These are phyloP conservation scores for Irineochytrium annulatum DNA, from an alignment of 192 early-diverging fungal species.

Conservation along the genomic window DNA sequence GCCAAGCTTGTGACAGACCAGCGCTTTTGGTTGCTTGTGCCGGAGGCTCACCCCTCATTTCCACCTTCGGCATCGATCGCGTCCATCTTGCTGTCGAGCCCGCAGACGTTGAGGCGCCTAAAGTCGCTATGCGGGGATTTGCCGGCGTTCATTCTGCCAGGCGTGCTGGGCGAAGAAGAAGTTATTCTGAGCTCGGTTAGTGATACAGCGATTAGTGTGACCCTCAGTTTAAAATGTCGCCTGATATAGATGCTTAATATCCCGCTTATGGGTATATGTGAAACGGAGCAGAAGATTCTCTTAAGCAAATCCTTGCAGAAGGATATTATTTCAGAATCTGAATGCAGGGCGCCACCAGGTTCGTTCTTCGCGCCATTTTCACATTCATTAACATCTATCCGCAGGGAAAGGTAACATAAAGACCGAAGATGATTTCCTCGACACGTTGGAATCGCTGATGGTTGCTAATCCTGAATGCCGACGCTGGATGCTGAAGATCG, in stretches of 20 bases:
- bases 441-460: not conserved
- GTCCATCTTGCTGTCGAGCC: constrained; percentile 4
- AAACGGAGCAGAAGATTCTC: not conserved
- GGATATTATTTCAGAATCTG: constrained; percentile 8
- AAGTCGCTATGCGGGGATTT: not conserved
- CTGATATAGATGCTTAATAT: constrained; percentile 2
- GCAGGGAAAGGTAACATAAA: not conserved
- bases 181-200: constrained; percentile 7
- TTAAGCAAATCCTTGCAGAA: constrained; percentile 3
- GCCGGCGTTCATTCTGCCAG: constrained; percentile 19
- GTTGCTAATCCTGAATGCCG: not conserved
- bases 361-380: no score
- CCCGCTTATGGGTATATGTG: constrained; percentile 3
- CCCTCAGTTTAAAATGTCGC: no score
- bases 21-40: constrained; percentile 10
- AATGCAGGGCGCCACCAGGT: not conserved
- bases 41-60: constrained; percentile 5
- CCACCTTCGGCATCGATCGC: not conserved
- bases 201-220: no score
- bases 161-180: constrained; percentile 8
- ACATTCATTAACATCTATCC: no score
- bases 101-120: constrained; percentile 1
- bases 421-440: not conserved
- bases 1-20: not conserved
- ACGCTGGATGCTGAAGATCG: not conserved